Base-by-base conservation (phyloP, 805 yeast species). In the Starmerella ratchasimensis region DNA sequence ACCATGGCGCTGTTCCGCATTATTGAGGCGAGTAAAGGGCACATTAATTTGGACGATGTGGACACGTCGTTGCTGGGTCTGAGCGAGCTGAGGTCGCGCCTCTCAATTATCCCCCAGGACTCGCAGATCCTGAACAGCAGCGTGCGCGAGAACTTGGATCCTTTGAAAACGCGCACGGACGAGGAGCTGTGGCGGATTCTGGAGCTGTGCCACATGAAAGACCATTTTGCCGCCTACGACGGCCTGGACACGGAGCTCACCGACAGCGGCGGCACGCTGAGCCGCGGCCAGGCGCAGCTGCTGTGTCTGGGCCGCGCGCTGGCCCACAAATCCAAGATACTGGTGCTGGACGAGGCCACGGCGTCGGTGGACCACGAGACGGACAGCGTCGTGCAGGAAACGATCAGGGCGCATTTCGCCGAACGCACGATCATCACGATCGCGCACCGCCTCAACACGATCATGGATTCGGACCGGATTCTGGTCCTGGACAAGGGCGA, bases 61-160 rank as follows among this genome's bases (percentile, higher is more conserved):
- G 60, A 79, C 48, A 80, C 80, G 3, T 63, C 73, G 28, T 52
- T 62, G 20, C 68, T 84, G 37, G 95, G 95, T 2, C 63, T 84
- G 36, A 65, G 62, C 44, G 95, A 84, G 53, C 63, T 84, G 51
- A 71, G 96, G 54, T 76, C 76, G 24, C 69, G 72, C 44, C 61
- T 84, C 30, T 77, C 90, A 1, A 86, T 84, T 48, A 84, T 84
- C 45, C 96, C 96, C 3, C 95, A 84, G 57, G 96, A 84, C 57
- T 80, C 94, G 0, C 95, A 84, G 55, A 84, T 81, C 6, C 78
- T 84, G 55, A 82, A 80, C 60, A 95, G 95, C 21, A 70, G 90
- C 0, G 61, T 84, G 14, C 68, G 94, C 48, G 80, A 82, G 39
- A 84, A 84, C 56, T 65, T 86, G 49, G 97, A 86, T 57, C 97